Evolutionary conservation across 345 rosid species (phyloP), one percentile per base, ranked within the genome.

Genomic region (Eucalyptus coolabah): DNA sequence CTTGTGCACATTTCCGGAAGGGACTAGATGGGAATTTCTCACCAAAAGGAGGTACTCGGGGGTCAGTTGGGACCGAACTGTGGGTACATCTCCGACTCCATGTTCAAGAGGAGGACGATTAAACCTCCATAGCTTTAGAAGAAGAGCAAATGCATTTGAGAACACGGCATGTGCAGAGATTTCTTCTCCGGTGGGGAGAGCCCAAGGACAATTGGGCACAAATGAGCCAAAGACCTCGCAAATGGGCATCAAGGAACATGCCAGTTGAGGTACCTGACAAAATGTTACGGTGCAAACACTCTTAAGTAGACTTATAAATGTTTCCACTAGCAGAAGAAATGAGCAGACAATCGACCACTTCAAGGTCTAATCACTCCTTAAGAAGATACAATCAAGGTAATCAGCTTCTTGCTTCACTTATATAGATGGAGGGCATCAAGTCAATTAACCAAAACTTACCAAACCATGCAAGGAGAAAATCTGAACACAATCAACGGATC

Each of bases 161-260:
- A 97, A 98, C 85, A 98, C 97, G 28, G 95, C 95, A 91, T 97
- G 96, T 19, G 97, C 96, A 87, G 98, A 95, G 88, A 97, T 89
- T 93, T 95, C 93, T 90, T 96, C 97, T 85, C 97, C 98, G 4
- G 96, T 89, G 86, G 97, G 93, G 72, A 97, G 99, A 87, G 93
- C 92, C 97, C 99, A 96, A 28, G 98, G 93, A 89, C 93, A 91
- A 90, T 94, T 91, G 32, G 98, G 98, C 86, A 94, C 92, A 93
- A 94, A 93, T 6, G 99, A 96, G 86, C 99, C 99, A 88, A 97
- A 98, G 90, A 94, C 97, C 94, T 98, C 99, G 88, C 99, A 98
- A 88, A 98, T 95, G 45, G 98, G 98, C 98, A 96, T 96, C 94
- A 98, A 91, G 65, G 94, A 96, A 93, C 99, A 94, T 88, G 99